phyloP scores from a whole-genome alignment of 2,329 filamentous ascomycete species.

The Penicillium hordei region DNA sequence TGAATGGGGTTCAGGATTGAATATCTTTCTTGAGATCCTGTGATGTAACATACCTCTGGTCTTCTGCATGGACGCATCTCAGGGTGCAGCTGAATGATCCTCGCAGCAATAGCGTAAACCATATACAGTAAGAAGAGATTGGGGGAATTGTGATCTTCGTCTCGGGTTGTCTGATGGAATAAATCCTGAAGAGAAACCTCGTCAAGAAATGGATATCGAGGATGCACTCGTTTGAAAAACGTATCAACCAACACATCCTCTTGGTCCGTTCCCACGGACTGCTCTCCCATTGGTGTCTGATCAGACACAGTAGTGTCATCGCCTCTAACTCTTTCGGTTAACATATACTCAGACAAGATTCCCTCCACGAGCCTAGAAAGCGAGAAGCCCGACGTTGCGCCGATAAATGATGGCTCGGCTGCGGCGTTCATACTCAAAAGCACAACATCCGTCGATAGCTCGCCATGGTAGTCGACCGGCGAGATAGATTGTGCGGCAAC shows the following conservation, averaged over 20 bases:
- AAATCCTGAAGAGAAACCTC: background rate
- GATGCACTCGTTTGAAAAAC: background rate
- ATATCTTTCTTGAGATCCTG: background rate
- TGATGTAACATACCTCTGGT: background rate
- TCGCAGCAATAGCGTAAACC: slow-evolving; percentile 1
- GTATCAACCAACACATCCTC: background rate
- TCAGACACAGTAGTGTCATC: background rate
- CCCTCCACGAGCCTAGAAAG: background rate
- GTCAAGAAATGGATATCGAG: background rate
- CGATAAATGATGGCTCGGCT: background rate
- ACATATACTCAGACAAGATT: background rate
- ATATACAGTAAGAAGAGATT: background rate
- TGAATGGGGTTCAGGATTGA: background rate
- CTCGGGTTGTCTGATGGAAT: background rate
- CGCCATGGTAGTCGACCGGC: background rate
- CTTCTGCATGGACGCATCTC: background rate
- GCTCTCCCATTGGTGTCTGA: background rate
- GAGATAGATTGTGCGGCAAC: background rate
- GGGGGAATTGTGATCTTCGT: background rate
- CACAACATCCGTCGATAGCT: background rate
- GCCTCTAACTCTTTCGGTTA: background rate
- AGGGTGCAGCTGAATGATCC: background rate
- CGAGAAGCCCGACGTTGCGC: background rate
- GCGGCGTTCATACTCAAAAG: background rate
- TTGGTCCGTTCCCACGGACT: background rate